Base-by-base conservation (phyloP, 106 monocot genomes). In the Phalaenopsis aphrodite region DNA sequence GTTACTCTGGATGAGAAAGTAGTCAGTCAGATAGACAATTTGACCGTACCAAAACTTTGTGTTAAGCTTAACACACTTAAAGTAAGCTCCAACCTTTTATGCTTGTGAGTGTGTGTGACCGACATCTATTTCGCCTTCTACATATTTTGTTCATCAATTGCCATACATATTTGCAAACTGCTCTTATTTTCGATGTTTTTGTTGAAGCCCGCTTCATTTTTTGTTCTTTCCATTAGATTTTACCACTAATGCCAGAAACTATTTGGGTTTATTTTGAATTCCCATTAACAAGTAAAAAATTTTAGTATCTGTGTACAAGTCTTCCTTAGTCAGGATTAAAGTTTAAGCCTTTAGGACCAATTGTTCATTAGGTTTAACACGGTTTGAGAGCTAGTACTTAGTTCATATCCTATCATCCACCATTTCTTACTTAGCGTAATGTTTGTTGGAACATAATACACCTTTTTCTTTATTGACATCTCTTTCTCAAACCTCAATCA, bases 41-140 rank as follows among this genome's bases (percentile, higher is more conserved):
- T 89, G 78, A 87, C 88, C 41, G 83, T 85, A 65, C 58, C 79
- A 43, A 88, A 88, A 80, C 83, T 91, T 7, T 91, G 91, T 88
- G 91, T 88, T 16, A 91, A 91, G 85, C 87, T 91, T 36, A 91
- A 91, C 78, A 88, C 91, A 72, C 86, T 91, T 56, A 78, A 86
- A 68, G 91, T 91, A 72, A 88, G 91, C 71, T 72, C 30, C 41
- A 71, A 71, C 14, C 30, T 16, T 71, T 16, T 4, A 66, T 24
- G 9, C 9, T 6, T 42, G 74, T 42, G 3, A 12, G 8, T 11
- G 41, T 71, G 30, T 71, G 30, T 64, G 14, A 23, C 24, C 24
- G 64, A 23, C 23, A 64, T 64, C 64, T 64, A 64, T 64, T 57
- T 64, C 64, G 9, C 24, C 6, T 64, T 64, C 64, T 64, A 4